phyloP scores from a whole-genome alignment of 164 flowering plant species.

The Annona squamosa region DNA sequence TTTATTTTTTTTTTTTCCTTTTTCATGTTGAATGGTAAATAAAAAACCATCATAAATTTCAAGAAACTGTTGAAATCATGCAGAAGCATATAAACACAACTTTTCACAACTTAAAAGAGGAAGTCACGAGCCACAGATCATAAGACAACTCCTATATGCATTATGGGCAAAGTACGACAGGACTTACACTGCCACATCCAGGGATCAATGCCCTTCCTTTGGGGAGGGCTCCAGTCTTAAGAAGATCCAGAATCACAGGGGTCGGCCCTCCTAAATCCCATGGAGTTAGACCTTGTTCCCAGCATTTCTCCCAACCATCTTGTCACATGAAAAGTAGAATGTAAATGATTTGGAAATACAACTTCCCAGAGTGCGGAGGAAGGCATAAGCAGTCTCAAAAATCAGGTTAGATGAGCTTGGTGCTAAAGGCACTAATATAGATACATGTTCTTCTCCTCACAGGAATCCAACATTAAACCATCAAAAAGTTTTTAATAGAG shows the following conservation, averaged over 20 bases:
- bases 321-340: not conserved
- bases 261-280: conserved; percentile 82
- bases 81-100: not conserved
- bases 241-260: conserved; percentile 61
- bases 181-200: conserved; percentile 78
- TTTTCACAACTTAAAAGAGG: not conserved
- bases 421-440: not conserved
- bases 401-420: not conserved
- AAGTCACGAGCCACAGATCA: not conserved
- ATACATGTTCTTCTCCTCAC: not conserved
- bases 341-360: not conserved
- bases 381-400: not conserved
- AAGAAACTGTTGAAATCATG: not conserved
- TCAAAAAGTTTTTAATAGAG: too few relatives aligned
- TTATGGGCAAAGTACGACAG: not conserved
- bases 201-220: conserved; percentile 71
- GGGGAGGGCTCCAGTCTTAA: conserved; percentile 46
- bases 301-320: conserved; percentile 76
- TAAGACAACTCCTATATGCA: not conserved
- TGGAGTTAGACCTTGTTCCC: conserved; percentile 65
- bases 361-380: not conserved
- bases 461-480: too few relatives aligned
- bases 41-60: too few relatives aligned
- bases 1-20: too few relatives aligned
- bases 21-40: too few relatives aligned